phyloP scores from a whole-genome alignment of 139 green algal species.

The Micractinium conductrix region DNA sequence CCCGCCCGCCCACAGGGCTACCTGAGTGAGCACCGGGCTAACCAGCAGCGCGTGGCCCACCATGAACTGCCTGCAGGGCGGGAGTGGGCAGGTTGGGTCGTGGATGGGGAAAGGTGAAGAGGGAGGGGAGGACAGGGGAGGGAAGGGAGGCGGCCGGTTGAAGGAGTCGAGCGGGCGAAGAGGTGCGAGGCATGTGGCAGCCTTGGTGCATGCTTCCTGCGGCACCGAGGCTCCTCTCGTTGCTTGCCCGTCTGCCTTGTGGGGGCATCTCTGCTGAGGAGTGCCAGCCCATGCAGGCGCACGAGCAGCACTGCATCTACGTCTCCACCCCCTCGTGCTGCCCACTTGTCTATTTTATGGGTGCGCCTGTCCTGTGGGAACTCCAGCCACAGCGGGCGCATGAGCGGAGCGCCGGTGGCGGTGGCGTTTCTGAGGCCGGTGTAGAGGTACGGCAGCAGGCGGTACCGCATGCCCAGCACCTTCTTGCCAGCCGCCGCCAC shows the following conservation, averaged over 20 bases:
- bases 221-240: too few relatives aligned
- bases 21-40: conserved; percentile 73
- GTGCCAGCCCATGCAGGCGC: too few relatives aligned
- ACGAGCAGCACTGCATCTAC: too few relatives aligned
- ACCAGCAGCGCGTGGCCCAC: conserved; percentile 71
- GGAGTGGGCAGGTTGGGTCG: too few relatives aligned
- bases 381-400: conserved; percentile 68
- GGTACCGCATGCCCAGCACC: conserved; percentile 70
- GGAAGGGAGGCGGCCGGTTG: not conserved
- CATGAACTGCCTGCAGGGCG: conserved; percentile 71
- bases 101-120: too few relatives aligned
- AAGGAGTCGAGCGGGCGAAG: too few relatives aligned
- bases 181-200: too few relatives aligned
- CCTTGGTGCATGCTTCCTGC: too few relatives aligned
- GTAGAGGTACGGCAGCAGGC: conserved; percentile 80
- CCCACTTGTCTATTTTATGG: not conserved
- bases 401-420: conserved; percentile 62
- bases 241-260: too few relatives aligned
- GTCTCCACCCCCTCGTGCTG: too few relatives aligned
- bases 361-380: not conserved
- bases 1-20: too few relatives aligned
- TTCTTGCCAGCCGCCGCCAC: conserved; percentile 55
- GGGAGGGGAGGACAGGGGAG: not conserved
- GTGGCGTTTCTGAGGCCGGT: conserved; percentile 48
- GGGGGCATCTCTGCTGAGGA: too few relatives aligned